A percentile compares a stretch with the other conserved stretches of the same genome.
These are phyloP conservation scores for Xylaria longipes DNA, from an alignment of 495 filamentous ascomycete genomes.

Conservation along the genomic window DNA sequence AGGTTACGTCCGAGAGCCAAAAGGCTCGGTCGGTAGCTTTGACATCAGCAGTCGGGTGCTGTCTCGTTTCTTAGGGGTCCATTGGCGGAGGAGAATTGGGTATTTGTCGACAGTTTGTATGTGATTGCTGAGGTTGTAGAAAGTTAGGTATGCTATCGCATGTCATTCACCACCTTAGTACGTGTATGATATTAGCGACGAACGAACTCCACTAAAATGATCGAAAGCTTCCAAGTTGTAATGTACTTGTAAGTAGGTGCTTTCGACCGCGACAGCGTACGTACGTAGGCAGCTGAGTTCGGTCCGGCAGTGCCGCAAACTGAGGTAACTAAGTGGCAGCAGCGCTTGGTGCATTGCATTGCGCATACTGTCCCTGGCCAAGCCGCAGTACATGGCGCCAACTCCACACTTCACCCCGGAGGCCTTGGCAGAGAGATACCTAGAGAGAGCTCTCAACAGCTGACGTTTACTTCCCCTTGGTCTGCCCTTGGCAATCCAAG, in stretches of 20 bases:
- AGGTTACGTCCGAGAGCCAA: constrained; percentile 37
- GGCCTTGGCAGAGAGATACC: not conserved
- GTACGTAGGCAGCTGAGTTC: not conserved
- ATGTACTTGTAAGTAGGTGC: no score
- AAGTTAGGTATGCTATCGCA: not conserved
- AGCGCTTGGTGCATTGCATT: not conserved
- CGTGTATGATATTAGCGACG: not conserved
- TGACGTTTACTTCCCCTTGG: constrained; percentile 19
- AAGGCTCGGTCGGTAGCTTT: constrained; percentile 39
- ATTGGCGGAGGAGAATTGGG: not conserved
- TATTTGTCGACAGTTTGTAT: not conserved
- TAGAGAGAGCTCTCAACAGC: constrained; percentile 8
- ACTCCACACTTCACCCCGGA: constrained; percentile 4
- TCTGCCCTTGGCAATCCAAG: constrained; percentile 4
- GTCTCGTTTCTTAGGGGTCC: not conserved
- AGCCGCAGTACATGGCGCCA: constrained; percentile 20
- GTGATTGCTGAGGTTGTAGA: not conserved
- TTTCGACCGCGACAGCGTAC: not conserved
- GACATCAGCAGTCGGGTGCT: constrained; percentile 32
- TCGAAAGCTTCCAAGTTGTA: no score
- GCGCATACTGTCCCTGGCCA: not conserved
- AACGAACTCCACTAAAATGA: constrained; percentile 3
- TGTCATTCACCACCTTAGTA: not conserved
- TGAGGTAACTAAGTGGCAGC: not conserved
- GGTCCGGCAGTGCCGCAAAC: not conserved